Evolutionary conservation across 768 basidiomycete genomes (phyloP).

Genomic region (Punctularia strigosozonata): DNA sequence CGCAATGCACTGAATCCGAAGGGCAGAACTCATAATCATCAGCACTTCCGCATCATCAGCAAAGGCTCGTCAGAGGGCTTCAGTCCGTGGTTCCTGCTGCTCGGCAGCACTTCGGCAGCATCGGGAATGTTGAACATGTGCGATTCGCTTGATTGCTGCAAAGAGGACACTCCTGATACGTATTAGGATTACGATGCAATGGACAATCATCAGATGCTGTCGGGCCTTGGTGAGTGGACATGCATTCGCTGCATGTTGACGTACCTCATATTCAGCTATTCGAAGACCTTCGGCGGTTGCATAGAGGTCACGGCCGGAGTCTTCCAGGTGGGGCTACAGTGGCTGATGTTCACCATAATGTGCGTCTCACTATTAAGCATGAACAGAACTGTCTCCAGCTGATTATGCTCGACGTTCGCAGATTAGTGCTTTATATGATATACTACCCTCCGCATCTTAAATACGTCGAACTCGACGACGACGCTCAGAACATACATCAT

Average conservation of each 20-base stretch:
- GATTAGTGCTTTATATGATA: constrained; percentile 80
- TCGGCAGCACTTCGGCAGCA: constrained; percentile 78
- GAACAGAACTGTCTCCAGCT: too few species aligned
- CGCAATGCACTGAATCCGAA: neutral
- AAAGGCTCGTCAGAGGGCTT: constrained; percentile 78
- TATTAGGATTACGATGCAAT: constrained; percentile 72
- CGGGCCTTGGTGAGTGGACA: constrained; percentile 46
- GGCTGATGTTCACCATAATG: constrained; percentile 79
- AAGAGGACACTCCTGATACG: constrained; percentile 10
- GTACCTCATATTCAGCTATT: constrained; percentile 1
- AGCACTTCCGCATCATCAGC: constrained; percentile 76
- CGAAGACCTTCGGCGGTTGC: constrained; percentile 57
- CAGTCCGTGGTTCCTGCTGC: constrained; percentile 81
- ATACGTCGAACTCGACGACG: constrained; percentile 36
- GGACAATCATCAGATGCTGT: constrained; percentile 76
- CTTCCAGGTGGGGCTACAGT: constrained; percentile 71
- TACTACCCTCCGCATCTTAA: constrained; percentile 87
- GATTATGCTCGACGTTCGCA: constrained; percentile 18
- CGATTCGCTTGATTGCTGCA: constrained; percentile 11
- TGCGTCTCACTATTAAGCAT: constrained; percentile 34
- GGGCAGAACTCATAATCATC: neutral
- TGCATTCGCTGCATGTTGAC: neutral
- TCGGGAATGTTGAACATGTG: constrained; percentile 81
- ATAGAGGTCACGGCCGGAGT: constrained; percentile 74
- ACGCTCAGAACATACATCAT: constrained; percentile 25